Evolutionary conservation across 805 yeast species (phyloP), one percentile per base, ranked within the genome.

Genomic region (Starmerella floricola): DNA sequence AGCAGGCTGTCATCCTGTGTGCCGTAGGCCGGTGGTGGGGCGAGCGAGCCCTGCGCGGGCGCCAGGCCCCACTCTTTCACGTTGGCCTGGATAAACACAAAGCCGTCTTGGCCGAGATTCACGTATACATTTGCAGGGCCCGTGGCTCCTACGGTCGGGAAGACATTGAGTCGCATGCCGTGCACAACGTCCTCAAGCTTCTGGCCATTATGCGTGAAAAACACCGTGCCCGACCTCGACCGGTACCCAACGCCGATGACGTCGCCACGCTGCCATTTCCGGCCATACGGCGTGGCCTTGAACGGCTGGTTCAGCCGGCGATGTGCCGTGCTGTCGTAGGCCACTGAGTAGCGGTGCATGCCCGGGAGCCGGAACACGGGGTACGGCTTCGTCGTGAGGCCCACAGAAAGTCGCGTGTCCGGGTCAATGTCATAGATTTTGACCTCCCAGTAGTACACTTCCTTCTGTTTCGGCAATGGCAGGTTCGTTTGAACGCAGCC

Each of bases 51-150:
- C 51, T 79, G 82, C 31, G 79, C 69, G 2, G 91, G 88, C n/a
- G 94, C 95, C 54, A 80, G 79, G 5, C 95, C 94, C 95, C 95
- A 86, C 58, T 82, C 85, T 58, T 86, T 86, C 30, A 87, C 94
- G 57, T 86, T 85, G 2, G 84, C 95, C 57, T 87, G 95, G 37
- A 87, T 83, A 56, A 73, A 85, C 2, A 87, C 95, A 62, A 74
- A 86, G 2, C 95, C 96, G 44, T 76, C 69, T 53, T 83, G 88
- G 16, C 98, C 98, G 42, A 91, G 62, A 55, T 85, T 91, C 10
- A 82, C 93, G 60, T 82, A 87, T n/a, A 91, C 66, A 6, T 78
- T 72, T 52, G 95, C 82, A 4, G 79, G 74, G 30, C 85, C 79
- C 42, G 74, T 79, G 4, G 95, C 78, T 1, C 98, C 98, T 16